Base-by-base conservation (phyloP, 495 filamentous ascomycete species). In the Penicillium herquei region DNA sequence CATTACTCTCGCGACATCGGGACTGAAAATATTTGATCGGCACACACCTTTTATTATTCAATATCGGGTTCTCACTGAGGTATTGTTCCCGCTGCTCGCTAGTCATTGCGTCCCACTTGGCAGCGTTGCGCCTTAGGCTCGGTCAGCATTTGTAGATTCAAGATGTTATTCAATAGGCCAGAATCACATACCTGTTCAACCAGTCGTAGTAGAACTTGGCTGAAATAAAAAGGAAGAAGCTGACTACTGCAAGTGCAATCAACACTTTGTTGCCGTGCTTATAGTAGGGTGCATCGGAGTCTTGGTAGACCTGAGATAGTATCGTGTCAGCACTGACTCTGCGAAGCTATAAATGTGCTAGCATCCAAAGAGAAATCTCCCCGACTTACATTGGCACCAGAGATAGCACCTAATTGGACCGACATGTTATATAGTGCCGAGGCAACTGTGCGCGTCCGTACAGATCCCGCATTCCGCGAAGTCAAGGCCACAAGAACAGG, bases 371-470 rank as follows among this genome's bases (percentile, higher is more conserved):
- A 2, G 8, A 37, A 13, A 37, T 26, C 21, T 26, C 2, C 7
- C 2, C 1, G 8, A 68, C 72, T 63, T 55, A 81, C 80, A 66
- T 88, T 87, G 35, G 52, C 35, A 42, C 79, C 76, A 3, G 73
- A 60, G 47, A 87, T 81, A 48, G 87, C 82, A 16, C 74, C 82
- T 11, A 76, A 69, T 63, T 91, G 87, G 1, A 90, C 83, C 35
- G 72, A 77, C 86, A 91, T 89, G 72, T 90, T 90, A 67, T 91
- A 91, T 13, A 88, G 16, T 1, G 76, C 73, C 49, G 81, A 77
- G 11, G 77, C 78, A 6, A 88, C 81, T 9, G 85, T 82, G 3
- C 86, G 65, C 0, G 86, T 87, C 6, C 85, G 71, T 12, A 88
- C 86, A 0, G 81, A 80, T 34, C 84, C 85, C 12, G 83, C 78